Evolutionary conservation across 257 asterid species (phyloP).

Genomic region (Plantago ovata): DNA sequence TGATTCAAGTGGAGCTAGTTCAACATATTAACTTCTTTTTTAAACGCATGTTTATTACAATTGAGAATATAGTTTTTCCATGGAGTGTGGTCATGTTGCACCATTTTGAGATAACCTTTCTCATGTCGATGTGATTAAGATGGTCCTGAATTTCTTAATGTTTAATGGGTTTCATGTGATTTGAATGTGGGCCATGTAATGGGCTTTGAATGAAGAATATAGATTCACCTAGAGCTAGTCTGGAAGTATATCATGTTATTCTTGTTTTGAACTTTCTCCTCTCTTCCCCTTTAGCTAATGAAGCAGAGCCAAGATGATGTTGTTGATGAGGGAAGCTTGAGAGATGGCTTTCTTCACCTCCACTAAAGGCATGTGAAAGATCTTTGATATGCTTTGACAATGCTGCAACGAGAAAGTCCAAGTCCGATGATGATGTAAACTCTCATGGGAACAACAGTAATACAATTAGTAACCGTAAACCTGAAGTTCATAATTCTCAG

Average conservation of each 20-base stretch:
- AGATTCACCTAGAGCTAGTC: neutral
- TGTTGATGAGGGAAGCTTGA: constrained; percentile 73
- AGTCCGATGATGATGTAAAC: constrained; percentile 24
- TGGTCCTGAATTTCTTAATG: too few species aligned
- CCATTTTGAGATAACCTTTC: too few species aligned
- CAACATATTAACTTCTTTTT: too few species aligned
- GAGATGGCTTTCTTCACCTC: constrained; percentile 72
- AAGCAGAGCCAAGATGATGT: constrained; percentile 94
- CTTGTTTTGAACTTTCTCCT: constrained; percentile 22
- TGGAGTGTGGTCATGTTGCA: too few species aligned
- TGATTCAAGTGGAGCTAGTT: too few species aligned
- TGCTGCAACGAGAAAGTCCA: constrained; percentile 30
- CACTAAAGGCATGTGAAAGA: constrained; percentile 48
- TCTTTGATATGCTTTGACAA: constrained; percentile 37
- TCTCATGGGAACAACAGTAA: constrained; percentile 32
- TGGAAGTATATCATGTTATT: neutral
- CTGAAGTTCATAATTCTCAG: constrained; percentile 45
- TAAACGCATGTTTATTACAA: too few species aligned
- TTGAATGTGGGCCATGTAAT: too few species aligned
- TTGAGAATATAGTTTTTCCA: neutral
- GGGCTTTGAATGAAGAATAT: neutral
- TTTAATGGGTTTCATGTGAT: too few species aligned
- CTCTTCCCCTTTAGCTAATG: constrained; percentile 52
- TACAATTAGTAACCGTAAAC: constrained; percentile 26
- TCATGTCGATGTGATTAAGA: too few species aligned